Evolutionary conservation across 106 monocot species (phyloP).

Genomic region (Acorus calamus): DNA sequence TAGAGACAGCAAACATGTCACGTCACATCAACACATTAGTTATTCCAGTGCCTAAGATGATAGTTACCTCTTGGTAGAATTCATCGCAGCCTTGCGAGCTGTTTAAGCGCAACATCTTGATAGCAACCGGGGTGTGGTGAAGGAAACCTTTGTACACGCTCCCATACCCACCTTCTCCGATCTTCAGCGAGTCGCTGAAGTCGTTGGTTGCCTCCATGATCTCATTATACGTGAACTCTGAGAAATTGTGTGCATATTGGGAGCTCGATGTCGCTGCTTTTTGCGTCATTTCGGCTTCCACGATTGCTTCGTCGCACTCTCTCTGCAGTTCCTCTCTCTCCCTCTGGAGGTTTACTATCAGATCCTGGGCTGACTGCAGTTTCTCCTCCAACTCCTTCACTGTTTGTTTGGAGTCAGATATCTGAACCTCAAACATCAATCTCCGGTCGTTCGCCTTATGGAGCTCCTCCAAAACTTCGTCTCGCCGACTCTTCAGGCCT

Average conservation of each 20-base stretch:
- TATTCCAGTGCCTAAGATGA: no score
- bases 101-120: conserved; percentile 47
- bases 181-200: conserved; percentile 36
- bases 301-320: conserved; percentile 28
- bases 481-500: conserved; percentile 12
- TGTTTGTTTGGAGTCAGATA: conserved; percentile 6
- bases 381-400: conserved; percentile 31
- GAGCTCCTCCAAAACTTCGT: conserved; percentile 19
- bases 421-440: conserved; percentile 15
- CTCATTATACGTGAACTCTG: conserved; percentile 39
- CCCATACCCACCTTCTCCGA: conserved; percentile 56
- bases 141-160: conserved; percentile 51
- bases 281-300: conserved; percentile 25
- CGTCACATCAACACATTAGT: no score
- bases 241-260: conserved; percentile 11
- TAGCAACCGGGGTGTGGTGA: conserved; percentile 41
- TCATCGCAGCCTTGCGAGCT: conserved; percentile 42
- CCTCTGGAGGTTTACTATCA: conserved; percentile 17
- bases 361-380: conserved; percentile 11
- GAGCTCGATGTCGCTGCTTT: conserved; percentile 1
- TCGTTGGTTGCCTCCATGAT: conserved; percentile 45
- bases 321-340: conserved; percentile 24
- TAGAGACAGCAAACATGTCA: conserved; percentile 6
- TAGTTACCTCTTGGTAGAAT: conserved; percentile 45
- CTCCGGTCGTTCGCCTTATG: conserved; percentile 17